Percentiles rank a stretch among this genome's conserved stretches.
Evolutionary conservation across 441 rosid genomes (phyloP).

Genomic region (Isatis lusitanica): DNA sequence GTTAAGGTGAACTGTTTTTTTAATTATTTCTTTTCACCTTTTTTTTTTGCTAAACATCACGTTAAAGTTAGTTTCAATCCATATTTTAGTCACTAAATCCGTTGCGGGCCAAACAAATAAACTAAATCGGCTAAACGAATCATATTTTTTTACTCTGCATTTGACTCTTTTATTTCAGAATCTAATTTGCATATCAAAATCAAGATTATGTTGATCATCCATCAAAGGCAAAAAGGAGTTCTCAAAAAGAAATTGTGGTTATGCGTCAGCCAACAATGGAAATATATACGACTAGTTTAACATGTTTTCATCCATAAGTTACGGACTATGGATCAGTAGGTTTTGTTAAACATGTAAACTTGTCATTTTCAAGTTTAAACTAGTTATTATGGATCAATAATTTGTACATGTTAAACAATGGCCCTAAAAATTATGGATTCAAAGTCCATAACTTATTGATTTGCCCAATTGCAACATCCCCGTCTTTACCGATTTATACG

Average conservation of each 20-base stretch:
- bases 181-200: not conserved
- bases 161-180: not conserved
- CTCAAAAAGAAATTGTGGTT: not conserved
- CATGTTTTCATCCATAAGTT: not conserved
- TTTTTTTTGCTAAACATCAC: too few species aligned
- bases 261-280: not conserved
- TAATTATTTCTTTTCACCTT: not conserved
- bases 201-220: not conserved
- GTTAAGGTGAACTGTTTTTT: not conserved
- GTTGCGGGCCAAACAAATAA: too few species aligned
- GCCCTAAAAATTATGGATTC: not conserved
- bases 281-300: not conserved
- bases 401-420: not conserved
- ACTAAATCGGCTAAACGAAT: not conserved
- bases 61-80: not conserved
- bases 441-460: not conserved
- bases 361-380: not conserved
- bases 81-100: not conserved
- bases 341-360: not conserved
- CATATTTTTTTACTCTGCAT: not conserved
- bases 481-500: not conserved
- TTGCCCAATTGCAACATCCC: not conserved
- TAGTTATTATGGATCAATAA: not conserved
- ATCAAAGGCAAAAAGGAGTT: not conserved
- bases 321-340: not conserved